A percentile compares a stretch with the other conserved stretches of the same genome.
Evolutionary conservation across 208 protist genomes (phyloP).

Genomic region (Wallacemonas sp.): DNA sequence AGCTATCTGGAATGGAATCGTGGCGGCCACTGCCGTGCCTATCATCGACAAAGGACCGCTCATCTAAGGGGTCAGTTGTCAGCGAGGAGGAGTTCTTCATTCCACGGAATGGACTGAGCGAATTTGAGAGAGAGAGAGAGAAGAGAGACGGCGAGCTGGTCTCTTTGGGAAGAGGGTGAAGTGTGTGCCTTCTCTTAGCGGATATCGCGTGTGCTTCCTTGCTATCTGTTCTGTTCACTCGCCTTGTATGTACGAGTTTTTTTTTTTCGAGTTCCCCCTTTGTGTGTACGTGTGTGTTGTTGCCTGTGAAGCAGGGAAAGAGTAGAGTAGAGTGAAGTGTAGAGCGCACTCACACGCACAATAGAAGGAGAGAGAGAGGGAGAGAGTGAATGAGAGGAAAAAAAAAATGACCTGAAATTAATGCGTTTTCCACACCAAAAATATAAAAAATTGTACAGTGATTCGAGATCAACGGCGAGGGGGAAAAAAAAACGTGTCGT

Average conservation of each 20-base stretch:
- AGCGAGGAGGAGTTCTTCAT: background rate
- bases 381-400: background rate
- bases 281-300: background rate
- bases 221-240: background rate
- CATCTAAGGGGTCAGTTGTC: background rate
- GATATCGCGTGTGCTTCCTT: background rate
- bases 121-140: background rate
- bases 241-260: too few relatives aligned
- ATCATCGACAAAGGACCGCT: background rate
- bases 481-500: slow-evolving; percentile 6
- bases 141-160: background rate
- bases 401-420: background rate
- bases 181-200: too few relatives aligned
- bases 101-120: too few relatives aligned
- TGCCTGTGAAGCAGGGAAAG: too few relatives aligned
- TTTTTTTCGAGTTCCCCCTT: background rate
- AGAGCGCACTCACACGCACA: too few relatives aligned
- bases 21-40: background rate
- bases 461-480: too few relatives aligned
- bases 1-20: background rate
- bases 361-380: background rate
- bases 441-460: too few relatives aligned
- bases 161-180: too few relatives aligned
- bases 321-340: too few relatives aligned
- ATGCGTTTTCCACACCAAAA: background rate